A percentile compares a stretch with the other conserved stretches of the same genome.
phyloP scores from a whole-genome alignment of 108 stramenopile species.

The Stephanodiscus triporus region DNA sequence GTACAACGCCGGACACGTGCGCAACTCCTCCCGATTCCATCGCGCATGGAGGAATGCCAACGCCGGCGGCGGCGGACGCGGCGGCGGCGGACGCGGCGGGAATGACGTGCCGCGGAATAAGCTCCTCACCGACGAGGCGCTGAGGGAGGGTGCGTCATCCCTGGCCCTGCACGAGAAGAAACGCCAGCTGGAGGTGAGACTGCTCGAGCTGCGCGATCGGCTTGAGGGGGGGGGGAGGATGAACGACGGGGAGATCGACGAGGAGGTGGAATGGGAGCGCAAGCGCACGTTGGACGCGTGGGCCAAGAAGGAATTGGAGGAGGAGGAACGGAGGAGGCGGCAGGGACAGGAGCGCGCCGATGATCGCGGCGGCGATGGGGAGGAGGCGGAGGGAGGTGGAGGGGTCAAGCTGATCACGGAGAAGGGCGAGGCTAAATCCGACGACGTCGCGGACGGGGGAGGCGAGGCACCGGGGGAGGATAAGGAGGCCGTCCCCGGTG shows the following conservation, averaged over 20 bases:
- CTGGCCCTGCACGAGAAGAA: conserved; percentile 76
- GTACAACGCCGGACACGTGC: conserved; percentile 80
- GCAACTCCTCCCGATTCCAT: conserved; percentile 60
- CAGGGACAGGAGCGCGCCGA: conserved; percentile 12
- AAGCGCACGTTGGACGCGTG: conserved; percentile 39
- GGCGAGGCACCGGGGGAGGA: neutral
- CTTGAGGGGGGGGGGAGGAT: conserved; percentile 67
- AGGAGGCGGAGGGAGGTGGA: conserved; percentile 15
- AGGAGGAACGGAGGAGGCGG: conserved; percentile 27
- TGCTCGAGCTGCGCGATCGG: conserved; percentile 77
- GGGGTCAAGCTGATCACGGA: conserved; percentile 27
- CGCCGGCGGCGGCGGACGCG: conserved; percentile 48
- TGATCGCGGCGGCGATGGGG: neutral
- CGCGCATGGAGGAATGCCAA: conserved; percentile 50
- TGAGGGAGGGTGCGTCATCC: conserved; percentile 64
- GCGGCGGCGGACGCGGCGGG: conserved; percentile 27
- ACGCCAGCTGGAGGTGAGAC: conserved; percentile 66
- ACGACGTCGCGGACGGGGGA: conserved; percentile 11
- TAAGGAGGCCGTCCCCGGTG: neutral
- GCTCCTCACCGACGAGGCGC: conserved; percentile 59
- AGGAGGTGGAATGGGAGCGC: conserved; percentile 63
- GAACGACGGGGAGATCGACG: conserved; percentile 66
- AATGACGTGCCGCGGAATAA: conserved; percentile 23
- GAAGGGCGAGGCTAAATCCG: conserved; percentile 16
- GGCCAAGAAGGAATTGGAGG: conserved; percentile 15